Evolutionary conservation across 1,284 basidiomycete species (phyloP), one percentile per base, ranked within the genome.

Genomic region (Malassezia sp.): DNA sequence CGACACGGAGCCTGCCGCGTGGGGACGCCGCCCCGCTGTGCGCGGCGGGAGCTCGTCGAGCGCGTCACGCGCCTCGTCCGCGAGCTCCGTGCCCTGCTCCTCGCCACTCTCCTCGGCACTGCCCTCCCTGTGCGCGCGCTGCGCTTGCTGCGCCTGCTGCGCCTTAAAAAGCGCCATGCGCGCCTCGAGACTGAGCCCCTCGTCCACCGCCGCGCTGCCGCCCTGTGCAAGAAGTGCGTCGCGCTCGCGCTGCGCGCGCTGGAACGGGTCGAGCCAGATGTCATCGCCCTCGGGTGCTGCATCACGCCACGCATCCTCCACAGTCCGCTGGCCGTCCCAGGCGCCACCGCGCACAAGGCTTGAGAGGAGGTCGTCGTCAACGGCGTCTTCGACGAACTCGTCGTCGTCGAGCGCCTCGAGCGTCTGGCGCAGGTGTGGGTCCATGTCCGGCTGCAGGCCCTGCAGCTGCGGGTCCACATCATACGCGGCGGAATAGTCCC

Each of bases 331-430:
- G 0, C 50, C 52, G 24, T 59, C 60, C 47, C 59, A 60, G 15
- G 72, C 63, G 4, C 70, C 72, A 20, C 79, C 80, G 31, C 71
- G 74, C 11, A 90, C 78, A 2, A 90, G 74, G 52, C 82, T 78
- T 9, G 49, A 58, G 37, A 71, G 69, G 42, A 71, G 65, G 30
- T 64, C 64, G 38, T 61, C 63, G 31, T 87, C 87, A 64, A 85
- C 82, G 58, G 80, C 77, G 26, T 61, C 57, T 34, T 68, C 72
- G 39, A 67, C 57, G 28, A 70, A 70, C 4, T 84, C 90, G 52
- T 96, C 88, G 67, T 97, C 90, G 45, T 97, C 91, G 15, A 99
- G 75, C 3, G 93, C 93, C 62, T 96, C 90, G 24, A 99, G 75
- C 0, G 81, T 81, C 71, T 99, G 91, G 14, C 93, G 78, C 27